Conservation (phyloP, 2,329 filamentous ascomycete genomes). For the Tolypocladium sp. region DNA sequence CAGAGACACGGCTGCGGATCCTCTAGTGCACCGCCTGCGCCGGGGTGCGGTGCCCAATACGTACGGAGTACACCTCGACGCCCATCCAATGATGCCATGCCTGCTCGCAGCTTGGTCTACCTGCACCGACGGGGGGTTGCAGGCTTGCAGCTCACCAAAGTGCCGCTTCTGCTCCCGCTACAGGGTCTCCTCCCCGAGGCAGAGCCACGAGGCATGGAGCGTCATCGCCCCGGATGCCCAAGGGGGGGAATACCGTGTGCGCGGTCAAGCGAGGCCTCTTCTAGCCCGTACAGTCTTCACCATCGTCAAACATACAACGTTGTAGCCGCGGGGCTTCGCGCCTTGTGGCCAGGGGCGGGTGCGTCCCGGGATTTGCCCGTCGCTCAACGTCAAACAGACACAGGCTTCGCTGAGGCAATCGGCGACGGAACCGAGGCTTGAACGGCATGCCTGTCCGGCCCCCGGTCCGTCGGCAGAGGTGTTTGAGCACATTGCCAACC, state of each 20-base stretch:
- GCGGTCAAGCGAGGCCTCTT: neutral
- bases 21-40: neutral
- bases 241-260: neutral
- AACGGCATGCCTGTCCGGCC: neutral
- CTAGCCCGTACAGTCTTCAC: neutral
- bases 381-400: neutral
- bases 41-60: neutral
- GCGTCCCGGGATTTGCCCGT: neutral
- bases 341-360: neutral
- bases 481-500: neutral
- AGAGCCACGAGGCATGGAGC: neutral
- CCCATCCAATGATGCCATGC: neutral
- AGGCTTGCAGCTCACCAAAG: neutral
- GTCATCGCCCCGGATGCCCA: neutral
- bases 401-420: neutral
- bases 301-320: neutral
- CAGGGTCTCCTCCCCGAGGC: neutral
- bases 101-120: neutral
- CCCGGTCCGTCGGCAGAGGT: neutral
- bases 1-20: constrained; percentile 1
- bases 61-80: neutral
- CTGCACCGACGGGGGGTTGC: neutral
- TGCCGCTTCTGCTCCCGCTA: neutral
- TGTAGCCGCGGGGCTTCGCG: neutral
- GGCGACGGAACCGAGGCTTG: neutral